phyloP scores from a whole-genome alignment of 2,329 filamentous ascomycete genomes.

The Sporothrix protearum region DNA sequence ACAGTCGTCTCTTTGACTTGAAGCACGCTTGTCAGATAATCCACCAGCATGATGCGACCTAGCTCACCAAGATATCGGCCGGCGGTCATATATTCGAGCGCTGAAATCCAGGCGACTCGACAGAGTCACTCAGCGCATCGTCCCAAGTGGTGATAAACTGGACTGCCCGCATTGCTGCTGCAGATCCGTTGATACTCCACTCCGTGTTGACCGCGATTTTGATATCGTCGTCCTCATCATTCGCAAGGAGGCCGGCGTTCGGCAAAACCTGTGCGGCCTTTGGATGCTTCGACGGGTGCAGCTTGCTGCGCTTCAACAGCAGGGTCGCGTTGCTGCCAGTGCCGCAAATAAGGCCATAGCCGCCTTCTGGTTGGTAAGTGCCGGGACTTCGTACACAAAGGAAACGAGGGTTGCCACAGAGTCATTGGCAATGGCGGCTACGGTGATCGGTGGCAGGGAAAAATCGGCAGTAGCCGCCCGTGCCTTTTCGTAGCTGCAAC shows the following conservation, averaged over 20 bases:
- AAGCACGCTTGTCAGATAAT: constrained; percentile 53
- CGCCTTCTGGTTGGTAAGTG: constrained; percentile 58
- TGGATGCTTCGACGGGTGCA: constrained; percentile 60
- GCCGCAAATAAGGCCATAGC: constrained; percentile 76
- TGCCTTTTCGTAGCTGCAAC: constrained; percentile 54
- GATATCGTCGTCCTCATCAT: constrained; percentile 49
- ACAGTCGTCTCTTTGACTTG: constrained; percentile 44
- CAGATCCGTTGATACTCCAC: constrained; percentile 75
- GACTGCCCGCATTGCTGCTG: constrained; percentile 60
- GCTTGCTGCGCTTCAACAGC: constrained; percentile 59
- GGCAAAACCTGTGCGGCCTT: constrained; percentile 48
- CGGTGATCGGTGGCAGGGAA: constrained; percentile 61
- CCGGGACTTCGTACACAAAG: constrained; percentile 67
- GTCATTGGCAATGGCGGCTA: constrained; percentile 77
- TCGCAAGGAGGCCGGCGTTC: constrained; percentile 36
- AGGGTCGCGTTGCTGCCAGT: constrained; percentile 81
- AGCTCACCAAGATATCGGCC: constrained; percentile 76
- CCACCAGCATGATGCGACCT: constrained; percentile 64
- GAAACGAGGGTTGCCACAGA: constrained; percentile 76
- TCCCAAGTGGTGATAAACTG: constrained; percentile 70
- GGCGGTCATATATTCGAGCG: constrained; percentile 80
- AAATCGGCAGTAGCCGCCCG: constrained; percentile 31
- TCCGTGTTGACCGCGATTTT: constrained; percentile 78
- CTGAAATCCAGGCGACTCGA: constrained; percentile 71
- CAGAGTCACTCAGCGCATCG: constrained; percentile 59